These are phyloP conservation scores for Helianthus tuberosus DNA, from an alignment of 129 eudicot genomes.

Conservation along the genomic window DNA sequence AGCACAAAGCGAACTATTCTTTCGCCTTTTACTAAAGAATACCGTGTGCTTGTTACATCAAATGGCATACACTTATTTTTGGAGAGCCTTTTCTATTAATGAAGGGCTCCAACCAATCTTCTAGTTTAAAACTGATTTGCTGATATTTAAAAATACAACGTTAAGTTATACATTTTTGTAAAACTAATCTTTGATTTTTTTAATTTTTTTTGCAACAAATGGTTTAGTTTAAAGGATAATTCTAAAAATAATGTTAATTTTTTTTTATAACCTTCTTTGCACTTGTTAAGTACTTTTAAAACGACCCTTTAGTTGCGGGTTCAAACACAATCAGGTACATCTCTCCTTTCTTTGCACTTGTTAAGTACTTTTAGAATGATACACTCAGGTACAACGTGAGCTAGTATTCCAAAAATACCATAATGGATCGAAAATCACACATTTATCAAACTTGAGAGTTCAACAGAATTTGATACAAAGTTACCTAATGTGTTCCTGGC, in stretches of 20 bases:
- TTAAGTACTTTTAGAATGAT: too few relatives aligned
- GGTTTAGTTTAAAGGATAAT: too few relatives aligned
- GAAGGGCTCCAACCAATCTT: background rate
- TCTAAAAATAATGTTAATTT: too few relatives aligned
- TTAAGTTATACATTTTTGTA: too few relatives aligned
- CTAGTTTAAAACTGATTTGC: background rate
- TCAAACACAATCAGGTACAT: background rate
- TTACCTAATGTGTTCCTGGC: background rate
- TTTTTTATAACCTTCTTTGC: too few relatives aligned
- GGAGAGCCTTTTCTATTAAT: conserved; percentile 14
- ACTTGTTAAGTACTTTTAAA: too few relatives aligned
- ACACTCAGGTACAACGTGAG: background rate
- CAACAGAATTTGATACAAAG: background rate
- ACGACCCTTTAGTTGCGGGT: too few relatives aligned
- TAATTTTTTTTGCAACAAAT: too few relatives aligned
- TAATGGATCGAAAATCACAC: background rate
- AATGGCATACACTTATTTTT: conserved; percentile 54
- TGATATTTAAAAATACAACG: too few relatives aligned
- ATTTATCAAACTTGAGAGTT: background rate
- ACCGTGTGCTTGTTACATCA: conserved; percentile 54
- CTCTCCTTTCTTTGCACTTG: too few relatives aligned
- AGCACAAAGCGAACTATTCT: conserved; percentile 75
- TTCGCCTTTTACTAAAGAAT: conserved; percentile 93
- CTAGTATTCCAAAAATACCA: background rate
- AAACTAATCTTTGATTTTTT: too few relatives aligned